Evolutionary conservation across 768 basidiomycete genomes (phyloP).

Genomic region (Floccularia luteovirens): DNA sequence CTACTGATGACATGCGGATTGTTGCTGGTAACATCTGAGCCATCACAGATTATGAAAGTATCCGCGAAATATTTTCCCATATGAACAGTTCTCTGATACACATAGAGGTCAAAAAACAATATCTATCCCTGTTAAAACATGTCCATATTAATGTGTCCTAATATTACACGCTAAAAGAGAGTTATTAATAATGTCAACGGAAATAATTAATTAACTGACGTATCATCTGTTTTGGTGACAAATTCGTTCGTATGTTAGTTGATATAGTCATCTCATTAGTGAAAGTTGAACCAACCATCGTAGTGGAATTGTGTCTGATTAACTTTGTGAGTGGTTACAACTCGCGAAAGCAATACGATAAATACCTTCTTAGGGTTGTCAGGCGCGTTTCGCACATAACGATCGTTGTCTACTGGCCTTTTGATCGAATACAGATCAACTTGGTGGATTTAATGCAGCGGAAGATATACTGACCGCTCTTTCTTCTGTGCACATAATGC

Average conservation of each 20-base stretch:
- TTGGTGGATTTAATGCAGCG: slow-evolving; percentile 3
- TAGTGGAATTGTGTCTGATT: slow-evolving; percentile 73
- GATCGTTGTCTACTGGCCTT: slow-evolving; percentile 79
- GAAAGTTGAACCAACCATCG: slow-evolving; percentile 44
- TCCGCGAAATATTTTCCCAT: not conserved
- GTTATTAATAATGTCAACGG: not conserved
- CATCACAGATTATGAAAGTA: not conserved
- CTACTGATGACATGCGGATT: slow-evolving; percentile 1
- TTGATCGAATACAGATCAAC: not conserved
- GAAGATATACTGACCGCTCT: slow-evolving; percentile 46
- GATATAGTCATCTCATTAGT: not conserved
- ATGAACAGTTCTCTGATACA: too few relatives aligned
- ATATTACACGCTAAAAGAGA: slow-evolving; percentile 25
- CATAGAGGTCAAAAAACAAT: too few relatives aligned
- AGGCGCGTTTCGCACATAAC: slow-evolving; percentile 72
- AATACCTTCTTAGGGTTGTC: slow-evolving; percentile 81
- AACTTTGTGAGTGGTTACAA: slow-evolving; percentile 1
- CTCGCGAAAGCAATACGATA: slow-evolving; percentile 5
- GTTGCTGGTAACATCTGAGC: slow-evolving; percentile 3
- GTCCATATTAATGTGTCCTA: not conserved
- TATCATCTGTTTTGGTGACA: slow-evolving; percentile 37
- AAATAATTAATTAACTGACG: slow-evolving; percentile 31
- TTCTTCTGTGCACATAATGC: slow-evolving; percentile 28
- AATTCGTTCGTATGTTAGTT: not conserved
- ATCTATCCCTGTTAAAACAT: too few relatives aligned